phyloP scores from a whole-genome alignment of 2,329 filamentous ascomycete genomes.

The Aspergillus sp. region DNA sequence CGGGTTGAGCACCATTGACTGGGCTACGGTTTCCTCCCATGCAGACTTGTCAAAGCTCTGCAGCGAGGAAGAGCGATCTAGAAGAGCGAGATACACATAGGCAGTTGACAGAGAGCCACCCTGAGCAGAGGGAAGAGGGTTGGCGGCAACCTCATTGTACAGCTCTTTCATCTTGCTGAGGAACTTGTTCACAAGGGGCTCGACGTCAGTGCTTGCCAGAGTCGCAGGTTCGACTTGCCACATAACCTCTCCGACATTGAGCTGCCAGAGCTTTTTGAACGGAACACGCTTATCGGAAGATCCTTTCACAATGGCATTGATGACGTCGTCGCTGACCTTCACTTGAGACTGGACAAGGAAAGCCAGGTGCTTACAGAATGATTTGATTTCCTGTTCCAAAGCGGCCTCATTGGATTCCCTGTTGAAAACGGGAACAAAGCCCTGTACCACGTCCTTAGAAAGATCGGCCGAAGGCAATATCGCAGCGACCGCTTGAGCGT shows the following conservation, averaged over 20 bases:
- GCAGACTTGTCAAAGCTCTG: constrained; percentile 55
- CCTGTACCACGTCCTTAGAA: constrained; percentile 66
- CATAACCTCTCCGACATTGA: constrained; percentile 71
- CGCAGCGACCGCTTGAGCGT: constrained; percentile 76
- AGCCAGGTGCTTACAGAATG: constrained; percentile 66
- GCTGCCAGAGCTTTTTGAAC: constrained; percentile 76
- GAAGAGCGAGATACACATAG: constrained; percentile 70
- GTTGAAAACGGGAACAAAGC: constrained; percentile 66
- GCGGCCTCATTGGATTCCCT: constrained; percentile 91
- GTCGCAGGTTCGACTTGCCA: constrained; percentile 55
- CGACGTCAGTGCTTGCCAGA: constrained; percentile 50
- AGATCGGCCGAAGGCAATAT: constrained; percentile 63
- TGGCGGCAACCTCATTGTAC: constrained; percentile 76
- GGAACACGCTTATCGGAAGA: constrained; percentile 80
- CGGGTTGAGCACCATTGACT: constrained; percentile 68
- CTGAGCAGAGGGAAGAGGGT: constrained; percentile 76
- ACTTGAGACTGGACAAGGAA: constrained; percentile 63
- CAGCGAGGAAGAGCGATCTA: constrained; percentile 54
- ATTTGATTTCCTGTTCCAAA: constrained; percentile 71
- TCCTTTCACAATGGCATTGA: constrained; percentile 77
- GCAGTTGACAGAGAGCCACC: constrained; percentile 79
- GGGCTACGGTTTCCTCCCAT: constrained; percentile 57
- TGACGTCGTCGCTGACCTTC: constrained; percentile 64
- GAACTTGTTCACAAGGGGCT: constrained; percentile 52
- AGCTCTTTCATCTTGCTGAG: constrained; percentile 59